A percentile compares a stretch with the other conserved stretches of the same genome.
Evolutionary conservation across 2,329 filamentous ascomycete species (phyloP).

Genomic region (Fusarium ambrosium): DNA sequence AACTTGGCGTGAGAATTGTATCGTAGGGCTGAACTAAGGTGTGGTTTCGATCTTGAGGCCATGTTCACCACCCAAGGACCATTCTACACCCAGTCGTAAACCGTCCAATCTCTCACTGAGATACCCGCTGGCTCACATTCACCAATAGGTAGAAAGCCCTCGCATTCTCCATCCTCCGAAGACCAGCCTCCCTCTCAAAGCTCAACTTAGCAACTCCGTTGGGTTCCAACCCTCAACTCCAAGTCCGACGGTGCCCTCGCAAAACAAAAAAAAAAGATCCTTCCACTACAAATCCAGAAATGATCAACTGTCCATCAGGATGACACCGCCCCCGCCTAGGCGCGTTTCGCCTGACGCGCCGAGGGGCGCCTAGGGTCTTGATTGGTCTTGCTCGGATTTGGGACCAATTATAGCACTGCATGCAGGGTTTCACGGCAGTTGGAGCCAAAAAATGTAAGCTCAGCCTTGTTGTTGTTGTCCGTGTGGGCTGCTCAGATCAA

Average conservation of each 20-base stretch:
- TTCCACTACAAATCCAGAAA: not conserved
- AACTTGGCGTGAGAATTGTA: not conserved
- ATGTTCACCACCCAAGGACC: not conserved
- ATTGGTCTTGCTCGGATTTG: not conserved
- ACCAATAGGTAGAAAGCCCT: not conserved
- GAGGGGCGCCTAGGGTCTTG: not conserved
- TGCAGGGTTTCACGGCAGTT: conserved; percentile 11
- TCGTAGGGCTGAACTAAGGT: conserved; percentile 2
- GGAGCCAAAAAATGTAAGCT: not conserved
- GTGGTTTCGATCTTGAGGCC: not conserved
- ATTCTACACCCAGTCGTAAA: not conserved
- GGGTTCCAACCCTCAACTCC: not conserved
- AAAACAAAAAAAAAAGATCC: not conserved
- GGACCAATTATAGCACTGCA: not conserved
- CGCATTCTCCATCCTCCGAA: not conserved
- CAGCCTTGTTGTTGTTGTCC: not conserved
- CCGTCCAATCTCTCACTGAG: not conserved
- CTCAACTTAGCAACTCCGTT: not conserved
- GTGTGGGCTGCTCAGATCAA: conserved; percentile 3
- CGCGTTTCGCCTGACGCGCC: not conserved
- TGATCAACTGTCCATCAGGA: conserved; percentile 1
- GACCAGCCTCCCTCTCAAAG: not conserved
- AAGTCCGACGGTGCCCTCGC: not conserved
- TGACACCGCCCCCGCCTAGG: not conserved
- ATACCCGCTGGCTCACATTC: not conserved